Percentiles rank a stretch among this genome's conserved stretches.
These are phyloP conservation scores for Hypoxylon sp. DNA, from an alignment of 2,329 filamentous ascomycete genomes.

Conservation along the genomic window DNA sequence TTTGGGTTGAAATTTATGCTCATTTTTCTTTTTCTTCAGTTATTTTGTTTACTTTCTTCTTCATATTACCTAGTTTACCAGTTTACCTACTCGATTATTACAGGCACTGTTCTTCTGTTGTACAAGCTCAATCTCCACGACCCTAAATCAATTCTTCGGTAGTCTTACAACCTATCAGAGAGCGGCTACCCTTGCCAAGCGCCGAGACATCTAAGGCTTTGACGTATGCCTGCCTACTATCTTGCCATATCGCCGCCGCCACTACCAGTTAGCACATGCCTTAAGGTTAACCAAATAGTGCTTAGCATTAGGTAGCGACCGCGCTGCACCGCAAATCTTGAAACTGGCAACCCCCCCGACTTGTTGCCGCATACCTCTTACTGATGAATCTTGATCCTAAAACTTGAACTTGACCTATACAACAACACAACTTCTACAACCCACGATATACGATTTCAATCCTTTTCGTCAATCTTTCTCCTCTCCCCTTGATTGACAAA, in stretches of 20 bases:
- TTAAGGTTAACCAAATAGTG: too few relatives aligned
- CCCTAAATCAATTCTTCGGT: slow-evolving; percentile 24
- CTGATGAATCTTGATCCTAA: too few relatives aligned
- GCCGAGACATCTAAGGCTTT: slow-evolving; percentile 36
- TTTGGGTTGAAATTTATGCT: not conserved
- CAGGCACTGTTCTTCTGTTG: slow-evolving; percentile 18
- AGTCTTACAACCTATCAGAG: slow-evolving; percentile 22
- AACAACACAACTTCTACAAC: not conserved
- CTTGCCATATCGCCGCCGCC: slow-evolving; percentile 34
- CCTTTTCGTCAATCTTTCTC: not conserved
- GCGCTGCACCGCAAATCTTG: not conserved
- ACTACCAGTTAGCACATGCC: slow-evolving; percentile 7
- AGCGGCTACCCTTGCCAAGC: slow-evolving; percentile 21
- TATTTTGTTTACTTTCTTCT: slow-evolving; percentile 11
- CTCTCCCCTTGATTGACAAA: too few relatives aligned
- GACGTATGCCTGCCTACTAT: slow-evolving; percentile 35
- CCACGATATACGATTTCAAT: not conserved
- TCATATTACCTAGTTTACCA: not conserved
- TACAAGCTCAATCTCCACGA: slow-evolving; percentile 12
- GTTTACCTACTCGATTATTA: too few relatives aligned
- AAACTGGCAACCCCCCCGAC: not conserved
- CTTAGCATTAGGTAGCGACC: not conserved
- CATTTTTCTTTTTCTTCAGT: not conserved
- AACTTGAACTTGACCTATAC: not conserved
- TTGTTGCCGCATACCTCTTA: too few relatives aligned